These are phyloP conservation scores for Mycocentrospora acerina DNA, from an alignment of 2,329 filamentous ascomycete genomes.

Conservation along the genomic window DNA sequence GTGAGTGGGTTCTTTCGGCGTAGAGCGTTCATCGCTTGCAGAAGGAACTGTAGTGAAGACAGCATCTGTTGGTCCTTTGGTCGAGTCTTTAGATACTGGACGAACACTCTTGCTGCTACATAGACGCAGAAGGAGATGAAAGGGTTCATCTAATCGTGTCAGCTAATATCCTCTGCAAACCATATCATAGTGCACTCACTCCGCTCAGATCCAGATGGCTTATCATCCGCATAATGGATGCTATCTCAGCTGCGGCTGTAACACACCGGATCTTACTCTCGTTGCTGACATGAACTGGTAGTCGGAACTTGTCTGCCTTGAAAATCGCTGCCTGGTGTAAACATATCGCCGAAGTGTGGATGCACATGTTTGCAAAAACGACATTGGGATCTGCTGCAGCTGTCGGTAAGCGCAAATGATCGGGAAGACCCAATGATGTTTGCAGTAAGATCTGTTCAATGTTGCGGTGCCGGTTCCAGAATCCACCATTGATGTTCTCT, in stretches of 20 bases:
- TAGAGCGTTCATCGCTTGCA: constrained; percentile 86
- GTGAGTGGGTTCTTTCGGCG: constrained; percentile 88
- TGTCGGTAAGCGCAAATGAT: constrained; percentile 73
- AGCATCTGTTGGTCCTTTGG: constrained; percentile 78
- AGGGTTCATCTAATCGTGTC: constrained; percentile 74
- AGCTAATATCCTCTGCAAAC: background rate
- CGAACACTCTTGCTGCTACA: constrained; percentile 91
- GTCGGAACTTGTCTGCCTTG: constrained; percentile 86
- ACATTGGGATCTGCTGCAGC: constrained; percentile 79
- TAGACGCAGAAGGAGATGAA: constrained; percentile 96
- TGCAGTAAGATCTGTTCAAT: constrained; percentile 91
- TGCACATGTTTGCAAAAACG: constrained; percentile 94
- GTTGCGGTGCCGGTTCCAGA: constrained; percentile 89
- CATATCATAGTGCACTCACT: constrained; percentile 56
- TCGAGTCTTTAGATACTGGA: constrained; percentile 94
- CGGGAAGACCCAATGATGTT: constrained; percentile 79
- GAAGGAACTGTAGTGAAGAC: constrained; percentile 84
- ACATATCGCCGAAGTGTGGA: constrained; percentile 94
- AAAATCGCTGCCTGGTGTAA: constrained; percentile 98
- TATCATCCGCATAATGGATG: constrained; percentile 92
- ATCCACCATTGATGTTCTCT: constrained; percentile 85
- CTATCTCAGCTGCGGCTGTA: constrained; percentile 89
- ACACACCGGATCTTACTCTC: constrained; percentile 94
- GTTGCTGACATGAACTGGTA: constrained; percentile 74
- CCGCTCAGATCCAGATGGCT: constrained; percentile 82